These are phyloP conservation scores for Colletotrichum siamense DNA, from an alignment of 2,329 filamentous ascomycete species.

Conservation along the genomic window DNA sequence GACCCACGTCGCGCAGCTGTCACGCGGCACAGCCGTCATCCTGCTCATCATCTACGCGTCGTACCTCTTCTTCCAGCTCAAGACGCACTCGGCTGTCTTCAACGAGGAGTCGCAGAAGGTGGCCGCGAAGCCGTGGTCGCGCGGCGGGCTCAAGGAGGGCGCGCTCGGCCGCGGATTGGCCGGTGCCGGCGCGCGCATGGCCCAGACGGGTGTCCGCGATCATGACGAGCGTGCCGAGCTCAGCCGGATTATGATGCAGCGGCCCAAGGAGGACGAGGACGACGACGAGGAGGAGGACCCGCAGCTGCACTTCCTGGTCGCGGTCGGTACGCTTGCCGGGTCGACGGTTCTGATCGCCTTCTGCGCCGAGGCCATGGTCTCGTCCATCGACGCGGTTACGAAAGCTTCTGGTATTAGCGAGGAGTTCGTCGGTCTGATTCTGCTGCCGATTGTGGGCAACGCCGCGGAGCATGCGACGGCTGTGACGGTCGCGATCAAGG, in stretches of 20 bases:
- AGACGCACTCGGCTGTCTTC: conserved; percentile 83
- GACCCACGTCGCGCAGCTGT: conserved; percentile 64
- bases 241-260: conserved; percentile 50
- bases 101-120: conserved; percentile 81
- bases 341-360: conserved; percentile 82
- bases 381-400: conserved; percentile 74
- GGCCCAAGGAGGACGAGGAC: conserved; percentile 51
- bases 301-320: conserved; percentile 74
- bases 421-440: conserved; percentile 80
- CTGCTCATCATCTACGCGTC: conserved; percentile 82
- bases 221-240: conserved; percentile 45
- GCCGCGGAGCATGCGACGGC: conserved; percentile 84
- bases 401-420: conserved; percentile 64
- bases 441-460: conserved; percentile 84
- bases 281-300: conserved; percentile 79
- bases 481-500: conserved; percentile 80
- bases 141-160: conserved; percentile 33
- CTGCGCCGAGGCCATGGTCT: conserved; percentile 81
- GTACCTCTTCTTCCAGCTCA: conserved; percentile 91
- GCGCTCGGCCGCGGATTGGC: conserved; percentile 46
- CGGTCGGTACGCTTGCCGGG: conserved; percentile 72
- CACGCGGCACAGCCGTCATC: conserved; percentile 78
- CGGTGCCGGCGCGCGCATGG: conserved; percentile 43
- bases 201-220: conserved; percentile 34
- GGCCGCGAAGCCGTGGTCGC: conserved; percentile 58